A percentile compares a stretch with the other conserved stretches of the same genome.
phyloP scores from a whole-genome alignment of 2,329 filamentous ascomycete genomes.

The Diaporthe sp. region DNA sequence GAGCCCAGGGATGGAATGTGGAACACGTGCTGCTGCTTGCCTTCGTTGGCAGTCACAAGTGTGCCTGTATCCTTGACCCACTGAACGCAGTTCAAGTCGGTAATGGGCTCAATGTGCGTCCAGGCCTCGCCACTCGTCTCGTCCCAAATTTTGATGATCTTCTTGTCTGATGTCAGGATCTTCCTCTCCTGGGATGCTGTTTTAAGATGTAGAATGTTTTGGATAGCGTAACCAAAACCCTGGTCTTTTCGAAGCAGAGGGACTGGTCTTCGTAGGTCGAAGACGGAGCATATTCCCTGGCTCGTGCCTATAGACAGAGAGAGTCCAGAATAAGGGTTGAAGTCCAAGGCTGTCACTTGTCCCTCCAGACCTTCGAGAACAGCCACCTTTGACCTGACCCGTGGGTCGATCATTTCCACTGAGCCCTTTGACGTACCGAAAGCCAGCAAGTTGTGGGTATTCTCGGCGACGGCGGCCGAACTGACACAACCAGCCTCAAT shows the following conservation, averaged over 20 bases:
- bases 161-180: conserved; percentile 91
- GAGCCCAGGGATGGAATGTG: conserved; percentile 95
- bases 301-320: conserved; percentile 91
- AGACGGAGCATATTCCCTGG: conserved; percentile 88
- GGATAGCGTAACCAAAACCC: conserved; percentile 93
- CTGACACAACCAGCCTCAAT: conserved; percentile 90
- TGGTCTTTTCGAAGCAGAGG: conserved; percentile 94
- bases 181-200: conserved; percentile 84
- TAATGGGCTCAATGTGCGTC: conserved; percentile 95
- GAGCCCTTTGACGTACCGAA: conserved; percentile 97
- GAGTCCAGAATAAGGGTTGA: conserved; percentile 81
- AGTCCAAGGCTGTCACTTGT: conserved; percentile 90
- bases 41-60: conserved; percentile 97
- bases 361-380: conserved; percentile 78
- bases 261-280: conserved; percentile 89
- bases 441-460: conserved; percentile 89
- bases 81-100: conserved; percentile 94
- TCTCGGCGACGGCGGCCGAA: conserved; percentile 86
- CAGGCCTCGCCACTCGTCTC: conserved; percentile 85
- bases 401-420: conserved; percentile 95
- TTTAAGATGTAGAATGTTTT: conserved; percentile 82
- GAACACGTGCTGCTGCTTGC: conserved; percentile 93
- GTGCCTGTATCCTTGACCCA: conserved; percentile 95
- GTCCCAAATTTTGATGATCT: conserved; percentile 98
- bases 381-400: conserved; percentile 85